These are phyloP conservation scores for Cylindrodendrum hubeiense DNA, from an alignment of 2,329 filamentous ascomycete species.

Conservation along the genomic window DNA sequence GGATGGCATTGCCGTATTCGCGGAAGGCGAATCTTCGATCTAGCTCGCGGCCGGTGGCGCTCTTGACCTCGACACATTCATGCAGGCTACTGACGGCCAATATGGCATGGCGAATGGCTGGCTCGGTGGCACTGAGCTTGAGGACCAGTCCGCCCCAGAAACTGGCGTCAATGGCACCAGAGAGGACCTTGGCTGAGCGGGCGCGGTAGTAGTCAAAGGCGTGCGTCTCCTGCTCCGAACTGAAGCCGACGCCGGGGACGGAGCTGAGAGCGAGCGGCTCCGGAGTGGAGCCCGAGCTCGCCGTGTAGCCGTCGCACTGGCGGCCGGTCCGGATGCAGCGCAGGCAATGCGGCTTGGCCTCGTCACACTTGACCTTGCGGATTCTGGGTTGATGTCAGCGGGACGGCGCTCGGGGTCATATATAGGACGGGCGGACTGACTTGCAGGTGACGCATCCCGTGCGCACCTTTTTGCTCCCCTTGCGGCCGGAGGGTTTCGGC, in stretches of 20 bases:
- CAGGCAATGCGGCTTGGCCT: conserved; percentile 64
- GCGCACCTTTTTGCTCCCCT: conserved; percentile 60
- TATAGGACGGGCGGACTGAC: conserved; percentile 50
- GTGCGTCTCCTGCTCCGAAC: conserved; percentile 36
- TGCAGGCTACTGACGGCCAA: conserved; percentile 64
- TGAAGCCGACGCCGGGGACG: conserved; percentile 39
- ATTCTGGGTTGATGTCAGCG: conserved; percentile 53
- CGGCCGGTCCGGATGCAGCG: conserved; percentile 67
- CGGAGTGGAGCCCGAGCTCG: conserved; percentile 33
- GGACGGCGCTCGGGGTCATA: not conserved
- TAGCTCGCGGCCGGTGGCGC: conserved; percentile 29
- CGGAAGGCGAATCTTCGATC: conserved; percentile 42
- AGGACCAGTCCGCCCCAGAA: conserved; percentile 61
- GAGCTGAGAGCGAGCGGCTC: conserved; percentile 30
- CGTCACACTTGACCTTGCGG: conserved; percentile 69
- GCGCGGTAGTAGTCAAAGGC: conserved; percentile 52
- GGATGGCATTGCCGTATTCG: conserved; percentile 63
- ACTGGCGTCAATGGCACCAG: conserved; percentile 55
- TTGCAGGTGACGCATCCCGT: conserved; percentile 69
- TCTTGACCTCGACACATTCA: conserved; percentile 46
- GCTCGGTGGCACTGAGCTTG: conserved; percentile 58
- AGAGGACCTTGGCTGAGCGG: conserved; percentile 54
- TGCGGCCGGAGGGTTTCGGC: conserved; percentile 47
- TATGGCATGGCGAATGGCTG: conserved; percentile 62
- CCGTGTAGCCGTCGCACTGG: conserved; percentile 67